Base-by-base conservation (phyloP, 2,329 filamentous ascomycete genomes). In the Cyclaneusma minus region DNA sequence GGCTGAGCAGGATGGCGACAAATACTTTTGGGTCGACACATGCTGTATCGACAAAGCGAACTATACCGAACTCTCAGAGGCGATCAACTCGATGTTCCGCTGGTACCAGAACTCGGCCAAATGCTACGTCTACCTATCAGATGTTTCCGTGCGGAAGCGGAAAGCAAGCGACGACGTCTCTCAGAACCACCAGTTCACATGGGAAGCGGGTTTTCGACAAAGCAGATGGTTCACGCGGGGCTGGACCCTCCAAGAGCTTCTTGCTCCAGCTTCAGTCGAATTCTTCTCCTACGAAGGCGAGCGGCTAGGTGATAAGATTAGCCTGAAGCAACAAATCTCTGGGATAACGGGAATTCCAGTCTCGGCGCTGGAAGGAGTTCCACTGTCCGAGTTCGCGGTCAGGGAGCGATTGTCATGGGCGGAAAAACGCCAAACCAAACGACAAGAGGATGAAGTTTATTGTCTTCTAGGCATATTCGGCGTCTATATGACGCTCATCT, bases 401-500 rank as follows among this genome's bases (percentile, higher is more conserved):
- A 14, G 19, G 24, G 24, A 37, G 25, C 27, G 32, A 33, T 22
- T 59, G 48, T 50, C 49, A 0, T 59, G 54, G 55, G 53, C 54
- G 4, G 41, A 44, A 4, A 25, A 34, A 7, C 43, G 55, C 1
- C 16, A 39, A 4, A 56, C 55, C 0, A 45, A 39, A 0, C 30
- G 47, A 3, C 4, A 29, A 0, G 56, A 62, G 28, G 58, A 61
- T 20, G 44, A 44, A n/a, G 54, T 55, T 1, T 62, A 61, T 21
- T 57, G 46, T 7, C 38, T 62, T 0, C 32, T 62, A 3, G 58
- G 57, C 0, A 43, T 61, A 0, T 61, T 62, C 15, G 42, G 43
- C 1, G 44, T 62, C 13, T 48, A 54, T 19, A 57, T 62, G 49
- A 48, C 56, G 0, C 35, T 59, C 4, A 26, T 60, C 0, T 62